phyloP scores from a whole-genome alignment of 306 rosid species.

The Sechiopsis laciniata region DNA sequence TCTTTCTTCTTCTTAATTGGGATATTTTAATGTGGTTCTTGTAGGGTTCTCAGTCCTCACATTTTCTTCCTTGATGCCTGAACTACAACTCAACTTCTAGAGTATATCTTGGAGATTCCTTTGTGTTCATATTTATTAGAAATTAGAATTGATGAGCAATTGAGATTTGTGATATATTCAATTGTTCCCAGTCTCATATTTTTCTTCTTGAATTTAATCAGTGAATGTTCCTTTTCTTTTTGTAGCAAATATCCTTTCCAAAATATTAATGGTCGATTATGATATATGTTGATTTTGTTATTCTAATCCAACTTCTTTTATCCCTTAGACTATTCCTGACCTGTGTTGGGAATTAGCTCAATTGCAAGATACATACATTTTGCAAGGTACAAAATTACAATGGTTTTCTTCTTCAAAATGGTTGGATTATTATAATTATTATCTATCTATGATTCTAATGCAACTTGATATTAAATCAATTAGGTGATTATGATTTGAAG shows the following conservation, averaged over 20 bases:
- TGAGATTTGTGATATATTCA: neutral
- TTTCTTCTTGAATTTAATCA: neutral
- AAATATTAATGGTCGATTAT: neutral
- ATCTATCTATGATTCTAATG: slow-evolving; percentile 23
- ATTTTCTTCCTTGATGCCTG: neutral
- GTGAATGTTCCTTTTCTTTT: neutral
- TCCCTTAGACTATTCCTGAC: slow-evolving; percentile 72
- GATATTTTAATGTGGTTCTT: too few species aligned
- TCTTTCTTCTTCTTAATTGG: too few species aligned
- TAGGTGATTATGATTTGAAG: slow-evolving; percentile 98
- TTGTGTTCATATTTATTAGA: neutral
- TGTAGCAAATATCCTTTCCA: neutral
- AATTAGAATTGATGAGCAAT: slow-evolving; percentile 4
- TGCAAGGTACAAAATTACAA: slow-evolving; percentile 53
- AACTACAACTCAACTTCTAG: neutral
- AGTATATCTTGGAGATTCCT: neutral
- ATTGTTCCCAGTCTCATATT: neutral
- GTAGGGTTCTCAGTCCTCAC: too few species aligned
- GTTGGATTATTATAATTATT: slow-evolving; percentile 19
- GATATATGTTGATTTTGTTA: slow-evolving; percentile 8
- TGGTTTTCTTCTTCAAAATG: neutral
- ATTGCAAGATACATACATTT: slow-evolving; percentile 93
- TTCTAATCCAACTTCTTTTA: slow-evolving; percentile 19
- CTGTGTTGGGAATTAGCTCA: slow-evolving; percentile 97
- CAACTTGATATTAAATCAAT: slow-evolving; percentile 24